These are phyloP conservation scores for Debaryomyces hansenii DNA, from an alignment of 805 yeast species.

Conservation along the genomic window DNA sequence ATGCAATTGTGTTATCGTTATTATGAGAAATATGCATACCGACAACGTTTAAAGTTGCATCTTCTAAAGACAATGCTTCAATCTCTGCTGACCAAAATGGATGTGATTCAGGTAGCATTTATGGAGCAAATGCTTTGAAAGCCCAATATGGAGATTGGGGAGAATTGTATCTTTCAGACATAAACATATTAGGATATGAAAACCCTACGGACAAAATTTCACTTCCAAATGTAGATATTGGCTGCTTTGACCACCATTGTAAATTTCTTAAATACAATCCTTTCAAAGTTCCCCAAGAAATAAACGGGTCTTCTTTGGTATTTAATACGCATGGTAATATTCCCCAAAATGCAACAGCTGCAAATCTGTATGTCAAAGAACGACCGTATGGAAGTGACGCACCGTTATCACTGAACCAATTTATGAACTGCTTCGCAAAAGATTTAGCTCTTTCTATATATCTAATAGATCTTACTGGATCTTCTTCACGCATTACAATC, in stretches of 20 bases:
- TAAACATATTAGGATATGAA: constrained; percentile 9
- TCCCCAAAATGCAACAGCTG: constrained; percentile 13
- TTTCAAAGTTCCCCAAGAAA: constrained; percentile 11
- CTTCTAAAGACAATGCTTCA: constrained; percentile 3
- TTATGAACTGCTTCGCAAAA: constrained; percentile 20
- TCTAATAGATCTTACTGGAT: constrained; percentile 10
- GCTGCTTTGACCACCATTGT: constrained; percentile 13
- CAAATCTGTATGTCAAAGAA: constrained; percentile 11
- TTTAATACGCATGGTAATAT: constrained; percentile 6
- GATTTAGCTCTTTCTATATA: constrained; percentile 15
- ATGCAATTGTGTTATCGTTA: constrained; percentile 7
- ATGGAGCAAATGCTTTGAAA: constrained; percentile 10
- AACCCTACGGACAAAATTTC: constrained; percentile 10
- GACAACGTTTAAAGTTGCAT: background rate
- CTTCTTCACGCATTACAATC: constrained; percentile 10
- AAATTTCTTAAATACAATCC: constrained; percentile 7
- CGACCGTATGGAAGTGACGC: constrained; percentile 11
- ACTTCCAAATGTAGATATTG: constrained; percentile 6
- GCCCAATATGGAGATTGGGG: constrained; percentile 16
- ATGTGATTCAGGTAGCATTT: constrained; percentile 6
- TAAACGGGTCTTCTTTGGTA: constrained; percentile 1
- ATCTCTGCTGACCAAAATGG: constrained; percentile 11
- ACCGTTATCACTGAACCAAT: constrained; percentile 17
- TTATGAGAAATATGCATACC: constrained; percentile 11
- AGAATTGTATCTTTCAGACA: constrained; percentile 12